A percentile compares a stretch with the other conserved stretches of the same genome.
These are phyloP conservation scores for Penicillium sclerotiorum DNA, from an alignment of 2,329 filamentous ascomycete species.

Conservation along the genomic window DNA sequence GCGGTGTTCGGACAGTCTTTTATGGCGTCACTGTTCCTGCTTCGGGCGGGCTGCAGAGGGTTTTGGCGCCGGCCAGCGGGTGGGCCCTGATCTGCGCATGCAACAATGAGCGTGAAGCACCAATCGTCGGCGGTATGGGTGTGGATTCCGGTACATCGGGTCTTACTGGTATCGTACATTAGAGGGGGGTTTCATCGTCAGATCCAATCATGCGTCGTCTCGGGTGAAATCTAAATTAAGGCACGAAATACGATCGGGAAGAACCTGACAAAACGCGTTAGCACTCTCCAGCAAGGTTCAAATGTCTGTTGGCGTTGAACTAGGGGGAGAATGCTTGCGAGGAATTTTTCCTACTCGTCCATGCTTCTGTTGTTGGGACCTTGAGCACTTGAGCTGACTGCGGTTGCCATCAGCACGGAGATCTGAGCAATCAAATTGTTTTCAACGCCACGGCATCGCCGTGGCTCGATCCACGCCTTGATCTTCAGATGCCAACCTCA, in stretches of 20 bases:
- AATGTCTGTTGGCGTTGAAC: not conserved
- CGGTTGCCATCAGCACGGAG: no score
- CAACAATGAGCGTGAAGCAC: conserved; percentile 1
- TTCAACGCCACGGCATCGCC: no score
- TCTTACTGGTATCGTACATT: conserved; percentile 9
- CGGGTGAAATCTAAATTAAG: conserved; percentile 14
- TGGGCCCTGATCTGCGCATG: conserved; percentile 28
- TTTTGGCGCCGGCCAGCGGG: conserved; percentile 19
- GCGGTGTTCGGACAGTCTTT: conserved; percentile 16
- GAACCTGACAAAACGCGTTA: conserved; percentile 13
- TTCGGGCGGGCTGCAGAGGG: conserved; percentile 27
- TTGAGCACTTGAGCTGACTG: no score
- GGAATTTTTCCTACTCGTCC: not conserved
- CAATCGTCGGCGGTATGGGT: conserved; percentile 4
- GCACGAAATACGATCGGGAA: conserved; percentile 12
- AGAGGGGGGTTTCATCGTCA: not conserved
- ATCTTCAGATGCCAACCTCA: no score
- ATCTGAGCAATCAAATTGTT: no score
- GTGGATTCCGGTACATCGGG: conserved; percentile 9
- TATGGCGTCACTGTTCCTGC: conserved; percentile 29
- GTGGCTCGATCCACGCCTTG: no score
- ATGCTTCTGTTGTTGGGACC: no score
- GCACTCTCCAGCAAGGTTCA: conserved; percentile 2
- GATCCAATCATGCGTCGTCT: conserved; percentile 1
- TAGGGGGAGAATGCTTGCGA: not conserved